These are phyloP conservation scores for Diaporthe destruens DNA, from an alignment of 2,329 filamentous ascomycete genomes.

Conservation along the genomic window DNA sequence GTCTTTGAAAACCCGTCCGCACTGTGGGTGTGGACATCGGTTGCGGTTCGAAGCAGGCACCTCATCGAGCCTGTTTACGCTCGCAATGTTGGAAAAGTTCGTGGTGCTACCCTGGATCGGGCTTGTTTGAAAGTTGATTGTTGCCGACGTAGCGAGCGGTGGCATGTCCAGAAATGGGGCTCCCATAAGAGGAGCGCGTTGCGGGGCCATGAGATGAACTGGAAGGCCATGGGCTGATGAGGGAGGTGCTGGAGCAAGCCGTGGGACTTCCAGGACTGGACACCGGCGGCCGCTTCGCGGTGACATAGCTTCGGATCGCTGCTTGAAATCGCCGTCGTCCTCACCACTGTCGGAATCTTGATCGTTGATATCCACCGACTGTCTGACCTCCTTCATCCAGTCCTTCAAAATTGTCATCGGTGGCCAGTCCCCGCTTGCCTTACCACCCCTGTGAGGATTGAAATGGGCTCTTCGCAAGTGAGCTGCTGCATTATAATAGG, in stretches of 20 bases:
- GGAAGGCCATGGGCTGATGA: conserved; percentile 41
- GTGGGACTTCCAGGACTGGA: conserved; percentile 46
- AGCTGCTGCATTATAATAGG: conserved; percentile 71
- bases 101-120: conserved; percentile 34
- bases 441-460: conserved; percentile 66
- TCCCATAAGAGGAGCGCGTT: conserved; percentile 34
- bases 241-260: conserved; percentile 47
- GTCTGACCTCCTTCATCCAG: conserved; percentile 71
- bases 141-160: conserved; percentile 31
- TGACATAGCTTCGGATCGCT: conserved; percentile 45
- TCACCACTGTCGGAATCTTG: conserved; percentile 66
- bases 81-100: conserved; percentile 37
- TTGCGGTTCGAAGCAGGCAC: conserved; percentile 57
- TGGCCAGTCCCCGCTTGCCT: conserved; percentile 70
- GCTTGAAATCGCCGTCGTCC: conserved; percentile 58
- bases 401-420: conserved; percentile 69
- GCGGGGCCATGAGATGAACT: conserved; percentile 36
- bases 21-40: conserved; percentile 69
- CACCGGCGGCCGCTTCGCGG: conserved; percentile 46
- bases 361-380: conserved; percentile 60
- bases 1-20: conserved; percentile 72
- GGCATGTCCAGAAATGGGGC: conserved; percentile 37
- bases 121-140: conserved; percentile 40
- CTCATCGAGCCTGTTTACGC: conserved; percentile 49
- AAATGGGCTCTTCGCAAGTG: conserved; percentile 70